Evolutionary conservation across 2,329 filamentous ascomycete genomes (phyloP).

Genomic region (Ascocoryne sarcoides): DNA sequence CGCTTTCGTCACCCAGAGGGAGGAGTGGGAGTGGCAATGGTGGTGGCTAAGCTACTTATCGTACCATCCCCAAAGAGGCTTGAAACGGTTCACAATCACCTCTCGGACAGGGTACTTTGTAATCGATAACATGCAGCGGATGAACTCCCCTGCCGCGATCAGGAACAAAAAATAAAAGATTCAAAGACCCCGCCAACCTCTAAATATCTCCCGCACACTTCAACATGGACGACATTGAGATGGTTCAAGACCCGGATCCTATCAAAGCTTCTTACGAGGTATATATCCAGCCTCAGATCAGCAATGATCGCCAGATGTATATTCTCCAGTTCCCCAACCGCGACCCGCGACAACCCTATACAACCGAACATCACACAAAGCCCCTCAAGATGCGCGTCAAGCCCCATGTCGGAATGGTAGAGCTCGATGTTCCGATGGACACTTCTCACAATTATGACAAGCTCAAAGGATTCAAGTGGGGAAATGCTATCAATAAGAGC

Average conservation of each 20-base stretch:
- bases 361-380: conserved; percentile 42
- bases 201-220: not conserved
- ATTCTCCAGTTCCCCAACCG: conserved; percentile 88
- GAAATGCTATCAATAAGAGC: conserved; percentile 58
- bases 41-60: too few relatives aligned
- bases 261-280: conserved; percentile 72
- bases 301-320: conserved; percentile 56
- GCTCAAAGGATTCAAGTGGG: conserved; percentile 74
- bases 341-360: conserved; percentile 48
- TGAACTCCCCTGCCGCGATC: not conserved
- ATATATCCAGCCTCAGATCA: conserved; percentile 69
- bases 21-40: too few relatives aligned
- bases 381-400: conserved; percentile 77
- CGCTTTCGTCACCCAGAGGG: too few relatives aligned
- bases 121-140: too few relatives aligned
- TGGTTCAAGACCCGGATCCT: conserved; percentile 41
- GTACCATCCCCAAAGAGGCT: too few relatives aligned
- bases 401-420: conserved; percentile 70
- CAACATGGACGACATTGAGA: not conserved
- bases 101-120: too few relatives aligned
- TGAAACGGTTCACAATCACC: too few relatives aligned
- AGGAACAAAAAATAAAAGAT: not conserved
- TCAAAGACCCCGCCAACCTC: not conserved
- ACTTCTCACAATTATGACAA: conserved; percentile 66
- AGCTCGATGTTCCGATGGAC: conserved; percentile 83